Conservation (phyloP, 1,139 yeast species). For the Pneumocystis wakefieldiae region DNA sequence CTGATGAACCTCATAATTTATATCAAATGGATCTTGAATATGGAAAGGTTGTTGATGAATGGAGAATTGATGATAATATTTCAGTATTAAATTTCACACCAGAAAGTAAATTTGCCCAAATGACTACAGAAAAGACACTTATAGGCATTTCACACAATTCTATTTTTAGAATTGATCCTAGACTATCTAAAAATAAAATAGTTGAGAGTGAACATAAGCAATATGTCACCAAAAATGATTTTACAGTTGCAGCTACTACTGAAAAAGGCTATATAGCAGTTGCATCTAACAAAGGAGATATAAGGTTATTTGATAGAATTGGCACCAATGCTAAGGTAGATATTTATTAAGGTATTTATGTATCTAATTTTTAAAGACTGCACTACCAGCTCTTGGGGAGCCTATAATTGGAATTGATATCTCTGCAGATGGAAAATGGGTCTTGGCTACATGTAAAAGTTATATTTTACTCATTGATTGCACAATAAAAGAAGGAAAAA, state of each 20-base stretch:
- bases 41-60: constrained; percentile 72
- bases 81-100: constrained; percentile 50
- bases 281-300: constrained; percentile 60
- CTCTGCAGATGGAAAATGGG: constrained; percentile 69
- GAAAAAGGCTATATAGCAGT: constrained; percentile 61
- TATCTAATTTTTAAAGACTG: constrained; percentile 25
- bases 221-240: constrained; percentile 41
- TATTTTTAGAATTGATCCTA: constrained; percentile 64
- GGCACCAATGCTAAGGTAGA: constrained; percentile 50
- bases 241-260: constrained; percentile 56
- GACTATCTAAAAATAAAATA: constrained; percentile 42
- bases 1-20: constrained; percentile 31
- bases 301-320: constrained; percentile 52
- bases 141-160: constrained; percentile 53
- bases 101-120: constrained; percentile 52
- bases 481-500: constrained; percentile 44
- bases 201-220: constrained; percentile 41
- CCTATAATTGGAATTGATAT: constrained; percentile 50
- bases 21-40: constrained; percentile 65
- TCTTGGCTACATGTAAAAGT: constrained; percentile 61
- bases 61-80: constrained; percentile 36
- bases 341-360: background rate
- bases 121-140: constrained; percentile 58
- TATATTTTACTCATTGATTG: constrained; percentile 57
- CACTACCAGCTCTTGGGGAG: constrained; percentile 71